phyloP scores from a whole-genome alignment of 2,329 filamentous ascomycete species.

The Colletotrichum sidae region DNA sequence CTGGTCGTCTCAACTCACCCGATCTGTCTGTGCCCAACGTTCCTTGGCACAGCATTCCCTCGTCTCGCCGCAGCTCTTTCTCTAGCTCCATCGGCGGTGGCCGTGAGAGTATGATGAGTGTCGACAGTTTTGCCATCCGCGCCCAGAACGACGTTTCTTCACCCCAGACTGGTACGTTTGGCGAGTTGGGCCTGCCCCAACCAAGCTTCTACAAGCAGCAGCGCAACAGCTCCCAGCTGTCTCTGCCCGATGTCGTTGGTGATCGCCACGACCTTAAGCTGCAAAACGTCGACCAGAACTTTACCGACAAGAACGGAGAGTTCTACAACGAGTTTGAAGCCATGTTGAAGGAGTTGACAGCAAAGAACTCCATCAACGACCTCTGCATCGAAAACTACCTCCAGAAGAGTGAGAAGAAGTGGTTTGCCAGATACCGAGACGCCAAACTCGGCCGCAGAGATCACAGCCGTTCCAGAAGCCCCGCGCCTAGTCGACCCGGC shows the following conservation, averaged over 20 bases:
- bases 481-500: constrained; percentile 37
- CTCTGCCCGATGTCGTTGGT: constrained; percentile 67
- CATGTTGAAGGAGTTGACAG: constrained; percentile 64
- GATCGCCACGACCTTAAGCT: constrained; percentile 72
- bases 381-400: constrained; percentile 75
- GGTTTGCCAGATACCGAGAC: constrained; percentile 70
- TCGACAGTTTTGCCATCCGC: constrained; percentile 44
- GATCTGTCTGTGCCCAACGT: constrained; percentile 32
- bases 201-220: constrained; percentile 42
- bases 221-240: constrained; percentile 60
- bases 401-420: constrained; percentile 74
- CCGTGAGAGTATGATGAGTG: constrained; percentile 37
- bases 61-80: constrained; percentile 35
- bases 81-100: constrained; percentile 31
- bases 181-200: constrained; percentile 29
- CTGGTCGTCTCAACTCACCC: constrained; percentile 27
- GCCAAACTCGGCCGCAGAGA: constrained; percentile 64
- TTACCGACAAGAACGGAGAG: constrained; percentile 72
- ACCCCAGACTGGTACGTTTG: constrained; percentile 27
- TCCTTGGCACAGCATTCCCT: constrained; percentile 31
- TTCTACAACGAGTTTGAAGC: constrained; percentile 70
- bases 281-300: constrained; percentile 75
- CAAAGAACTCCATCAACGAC: constrained; percentile 66
- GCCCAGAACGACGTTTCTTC: constrained; percentile 30
- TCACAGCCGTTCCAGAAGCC: constrained; percentile 51